phyloP scores from a whole-genome alignment of 768 basidiomycete species.

The Russula sp. region DNA sequence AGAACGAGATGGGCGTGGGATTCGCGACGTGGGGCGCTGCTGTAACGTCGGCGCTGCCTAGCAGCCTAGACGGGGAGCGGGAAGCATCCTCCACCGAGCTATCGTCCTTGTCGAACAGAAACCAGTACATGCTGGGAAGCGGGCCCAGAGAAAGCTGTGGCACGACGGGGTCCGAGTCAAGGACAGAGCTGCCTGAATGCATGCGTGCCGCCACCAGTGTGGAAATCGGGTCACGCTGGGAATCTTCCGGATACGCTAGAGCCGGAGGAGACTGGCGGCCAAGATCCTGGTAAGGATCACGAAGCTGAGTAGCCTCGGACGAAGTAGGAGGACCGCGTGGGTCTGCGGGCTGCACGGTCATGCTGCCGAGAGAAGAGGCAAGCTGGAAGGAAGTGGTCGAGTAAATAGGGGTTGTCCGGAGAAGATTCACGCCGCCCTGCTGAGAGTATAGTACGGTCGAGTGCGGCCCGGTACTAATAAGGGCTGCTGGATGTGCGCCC shows the following conservation, averaged over 20 bases:
- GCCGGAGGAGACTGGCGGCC: not conserved
- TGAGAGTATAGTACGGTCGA: not conserved
- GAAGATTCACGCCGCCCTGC: not conserved
- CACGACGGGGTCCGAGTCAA: not conserved
- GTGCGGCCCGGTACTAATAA: no score
- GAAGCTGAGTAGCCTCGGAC: not conserved
- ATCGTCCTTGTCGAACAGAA: constrained; percentile 13
- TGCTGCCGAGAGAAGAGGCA: not conserved
- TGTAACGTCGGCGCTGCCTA: not conserved
- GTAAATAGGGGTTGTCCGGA: not conserved
- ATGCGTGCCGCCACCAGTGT: not conserved
- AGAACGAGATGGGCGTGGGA: constrained; percentile 19
- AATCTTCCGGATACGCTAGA: not conserved
- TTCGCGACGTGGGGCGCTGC: not conserved
- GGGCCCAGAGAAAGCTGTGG: not conserved
- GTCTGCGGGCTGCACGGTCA: not conserved
- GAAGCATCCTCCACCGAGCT: not conserved
- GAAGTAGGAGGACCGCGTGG: not conserved
- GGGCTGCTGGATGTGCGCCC: not conserved
- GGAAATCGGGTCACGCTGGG: not conserved
- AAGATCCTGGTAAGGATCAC: not conserved
- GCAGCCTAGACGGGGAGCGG: not conserved
- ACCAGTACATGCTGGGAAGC: constrained; percentile 14
- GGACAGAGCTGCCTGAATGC: not conserved
- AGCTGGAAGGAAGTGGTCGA: not conserved